Base-by-base conservation (phyloP, 2,329 filamentous ascomycete species). In the Decorospora gaudefroyi region DNA sequence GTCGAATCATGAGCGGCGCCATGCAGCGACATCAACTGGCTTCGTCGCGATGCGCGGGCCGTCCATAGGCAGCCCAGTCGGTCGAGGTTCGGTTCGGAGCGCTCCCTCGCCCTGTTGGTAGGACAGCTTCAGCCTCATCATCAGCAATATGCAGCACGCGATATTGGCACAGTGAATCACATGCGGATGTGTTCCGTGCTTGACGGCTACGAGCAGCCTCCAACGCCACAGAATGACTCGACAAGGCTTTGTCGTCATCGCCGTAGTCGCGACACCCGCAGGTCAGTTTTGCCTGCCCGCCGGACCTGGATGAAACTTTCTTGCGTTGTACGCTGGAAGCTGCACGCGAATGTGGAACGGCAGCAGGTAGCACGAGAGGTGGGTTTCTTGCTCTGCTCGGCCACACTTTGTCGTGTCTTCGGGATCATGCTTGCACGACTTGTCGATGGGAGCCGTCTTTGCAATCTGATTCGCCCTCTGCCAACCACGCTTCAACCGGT, bases 391-490 rank as follows among this genome's bases (percentile, higher is more conserved):
- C 34, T 33, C 19, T 27, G 34, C 61, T 58, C 59, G 61, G 61
- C 52, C n/a, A 30, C 36, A 45, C 53, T 49, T 39, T 25, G 46
- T 55, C 29, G 41, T 53, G 48, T 53, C 21, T 37, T 51, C 36
- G 45, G 36, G 38, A 37, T 56, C 47, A 62, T 59, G 62, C 64
- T 56, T 56, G 53, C 51, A 45, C 42, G 36, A 53, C 43, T 56
- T 51, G 45, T 42, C 22, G 48, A 42, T 41, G 50, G 25, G 57
- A 47, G 51, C 53, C 62, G 32, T 59, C 41, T 64, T 42, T 38
- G 48, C 42, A 41, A 42, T 41, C 54, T 68, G 62, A 69, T 69
- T 68, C 64, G 67, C 40, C n/a, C 49, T 56, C 34, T 12, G 12
- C 19, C 23, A 30, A 38, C 36, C 19, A 59, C 55, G 38, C 53